Percentiles rank a stretch among this genome's conserved stretches.
phyloP scores from a whole-genome alignment of 192 early-diverging fungal species.

The Entomortierella beljakovae region DNA sequence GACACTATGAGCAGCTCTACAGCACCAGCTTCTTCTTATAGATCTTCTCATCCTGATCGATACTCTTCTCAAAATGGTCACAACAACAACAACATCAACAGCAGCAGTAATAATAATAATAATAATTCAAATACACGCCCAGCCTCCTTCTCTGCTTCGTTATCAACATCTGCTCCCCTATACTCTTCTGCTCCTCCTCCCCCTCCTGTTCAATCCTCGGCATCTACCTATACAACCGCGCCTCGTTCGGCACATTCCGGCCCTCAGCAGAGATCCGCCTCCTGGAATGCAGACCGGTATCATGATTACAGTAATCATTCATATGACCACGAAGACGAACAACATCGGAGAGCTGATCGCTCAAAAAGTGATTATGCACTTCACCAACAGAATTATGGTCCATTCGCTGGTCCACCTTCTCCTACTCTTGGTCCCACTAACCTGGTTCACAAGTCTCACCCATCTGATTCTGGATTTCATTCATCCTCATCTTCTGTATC shows the following conservation, averaged over 20 bases:
- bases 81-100: no score
- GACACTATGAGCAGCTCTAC: conserved; percentile 10
- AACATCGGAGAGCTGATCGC: conserved; percentile 33
- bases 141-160: conserved; percentile 26
- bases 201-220: background rate
- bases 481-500: conserved; percentile 14
- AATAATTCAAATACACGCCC: conserved; percentile 10
- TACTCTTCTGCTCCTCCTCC: conserved; percentile 1
- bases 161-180: conserved; percentile 1
- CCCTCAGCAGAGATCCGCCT: conserved; percentile 35
- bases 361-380: conserved; percentile 53
- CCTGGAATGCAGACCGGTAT: conserved; percentile 37
- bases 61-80: no score
- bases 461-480: background rate
- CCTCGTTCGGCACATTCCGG: conserved; percentile 15
- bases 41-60: conserved; percentile 14
- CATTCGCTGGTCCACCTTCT: conserved; percentile 9
- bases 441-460: background rate
- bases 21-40: background rate
- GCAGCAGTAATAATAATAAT: background rate
- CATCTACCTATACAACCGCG: conserved; percentile 8
- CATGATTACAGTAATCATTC: conserved; percentile 22
- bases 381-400: conserved; percentile 51
- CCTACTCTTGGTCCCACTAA: conserved; percentile 20
- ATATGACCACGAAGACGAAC: conserved; percentile 16